These are phyloP conservation scores for Didymosphaeria variabile DNA, from an alignment of 2,329 filamentous ascomycete species.

Conservation along the genomic window DNA sequence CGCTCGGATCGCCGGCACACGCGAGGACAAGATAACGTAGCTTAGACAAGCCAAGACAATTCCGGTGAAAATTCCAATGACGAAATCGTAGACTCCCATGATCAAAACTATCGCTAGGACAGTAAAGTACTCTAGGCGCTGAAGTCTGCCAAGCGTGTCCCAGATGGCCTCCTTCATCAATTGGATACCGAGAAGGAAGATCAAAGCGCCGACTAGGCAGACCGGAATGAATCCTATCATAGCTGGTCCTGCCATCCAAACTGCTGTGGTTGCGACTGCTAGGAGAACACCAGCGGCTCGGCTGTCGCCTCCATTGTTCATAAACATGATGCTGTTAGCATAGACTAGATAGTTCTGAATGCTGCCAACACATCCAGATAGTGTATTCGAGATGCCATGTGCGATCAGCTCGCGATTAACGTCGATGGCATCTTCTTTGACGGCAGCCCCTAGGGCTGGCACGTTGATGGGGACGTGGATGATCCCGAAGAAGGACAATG, in stretches of 20 bases:
- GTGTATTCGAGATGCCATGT: conserved; percentile 90
- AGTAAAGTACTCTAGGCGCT: conserved; percentile 87
- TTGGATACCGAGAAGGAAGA: conserved; percentile 94
- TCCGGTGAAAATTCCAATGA: conserved; percentile 89
- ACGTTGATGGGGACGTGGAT: conserved; percentile 98
- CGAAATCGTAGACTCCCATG: conserved; percentile 98
- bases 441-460: conserved; percentile 87
- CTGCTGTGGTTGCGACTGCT: conserved; percentile 78
- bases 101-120: conserved; percentile 88
- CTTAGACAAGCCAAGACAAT: conserved; percentile 92
- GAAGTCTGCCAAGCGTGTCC: conserved; percentile 87
- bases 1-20: conserved; percentile 86
- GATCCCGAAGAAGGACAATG: conserved; percentile 95
- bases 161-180: conserved; percentile 88
- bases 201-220: conserved; percentile 94
- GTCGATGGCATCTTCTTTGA: conserved; percentile 90
- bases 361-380: conserved; percentile 87
- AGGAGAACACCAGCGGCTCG: conserved; percentile 87
- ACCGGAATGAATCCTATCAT: conserved; percentile 95
- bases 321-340: conserved; percentile 96
- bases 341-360: conserved; percentile 98
- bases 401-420: conserved; percentile 91
- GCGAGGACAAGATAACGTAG: conserved; percentile 89
- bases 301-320: conserved; percentile 87
- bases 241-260: conserved; percentile 85